phyloP scores from a whole-genome alignment of 164 flowering plant species.

The Magnolia changhungtana region DNA sequence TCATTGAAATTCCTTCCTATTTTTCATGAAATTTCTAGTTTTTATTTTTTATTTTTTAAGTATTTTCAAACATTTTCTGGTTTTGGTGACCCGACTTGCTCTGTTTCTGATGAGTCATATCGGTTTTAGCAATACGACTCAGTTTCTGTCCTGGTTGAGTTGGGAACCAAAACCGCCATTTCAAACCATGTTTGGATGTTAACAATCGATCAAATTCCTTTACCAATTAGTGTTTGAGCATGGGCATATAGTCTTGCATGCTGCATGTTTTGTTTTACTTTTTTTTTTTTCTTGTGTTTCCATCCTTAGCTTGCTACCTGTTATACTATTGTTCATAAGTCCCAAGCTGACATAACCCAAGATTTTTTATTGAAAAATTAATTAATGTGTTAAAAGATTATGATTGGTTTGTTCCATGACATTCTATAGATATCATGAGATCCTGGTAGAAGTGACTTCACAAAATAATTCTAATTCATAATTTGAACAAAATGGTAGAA shows the following conservation, averaged over 20 bases:
- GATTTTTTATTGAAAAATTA: too few species aligned
- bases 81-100: neutral
- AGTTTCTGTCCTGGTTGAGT: neutral
- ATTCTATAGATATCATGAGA: too few species aligned
- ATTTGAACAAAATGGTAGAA: too few species aligned
- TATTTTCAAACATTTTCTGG: neutral
- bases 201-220: neutral
- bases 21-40: too few species aligned
- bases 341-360: neutral
- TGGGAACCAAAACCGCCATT: neutral
- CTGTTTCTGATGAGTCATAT: neutral
- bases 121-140: neutral
- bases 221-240: neutral
- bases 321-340: neutral
- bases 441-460: neutral
- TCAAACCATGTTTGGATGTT: neutral
- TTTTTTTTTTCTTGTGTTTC: neutral
- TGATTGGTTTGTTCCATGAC: neutral
- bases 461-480: too few species aligned
- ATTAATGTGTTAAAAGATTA: too few species aligned
- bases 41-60: too few species aligned
- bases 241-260: neutral
- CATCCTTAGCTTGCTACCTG: neutral
- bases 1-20: neutral
- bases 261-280: neutral